Percentiles rank a stretch among this genome's conserved stretches.
These are phyloP conservation scores for Metschnikowia koreensis DNA, from an alignment of 805 yeast species.

Conservation along the genomic window DNA sequence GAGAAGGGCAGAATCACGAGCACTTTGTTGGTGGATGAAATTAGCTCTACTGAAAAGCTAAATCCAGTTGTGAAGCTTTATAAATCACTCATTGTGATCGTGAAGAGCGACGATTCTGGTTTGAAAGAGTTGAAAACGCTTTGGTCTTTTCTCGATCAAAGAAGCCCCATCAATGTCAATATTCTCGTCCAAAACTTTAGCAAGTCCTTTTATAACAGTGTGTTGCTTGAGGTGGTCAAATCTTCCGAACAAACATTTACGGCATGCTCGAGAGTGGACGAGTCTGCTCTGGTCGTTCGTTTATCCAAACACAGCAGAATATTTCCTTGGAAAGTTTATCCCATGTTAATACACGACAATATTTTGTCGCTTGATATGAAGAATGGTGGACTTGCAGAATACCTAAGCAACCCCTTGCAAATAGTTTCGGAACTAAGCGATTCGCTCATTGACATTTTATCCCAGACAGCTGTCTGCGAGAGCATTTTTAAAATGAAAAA, in stretches of 20 bases:
- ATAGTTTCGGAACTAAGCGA: conserved; percentile 49
- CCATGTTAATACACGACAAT: conserved; percentile 39
- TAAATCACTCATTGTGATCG: conserved; percentile 9
- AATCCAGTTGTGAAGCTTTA: not conserved
- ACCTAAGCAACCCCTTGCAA: conserved; percentile 44
- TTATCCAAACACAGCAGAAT: conserved; percentile 43
- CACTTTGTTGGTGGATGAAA: conserved; percentile 14
- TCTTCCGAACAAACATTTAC: conserved; percentile 18
- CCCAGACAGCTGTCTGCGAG: conserved; percentile 27
- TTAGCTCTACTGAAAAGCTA: conserved; percentile 3
- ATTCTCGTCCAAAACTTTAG: conserved; percentile 37
- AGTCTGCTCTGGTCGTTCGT: conserved; percentile 14
- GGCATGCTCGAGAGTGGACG: conserved; percentile 9
- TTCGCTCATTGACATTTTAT: conserved; percentile 46
- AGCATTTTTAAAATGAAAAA: conserved; percentile 48
- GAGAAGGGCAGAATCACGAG: conserved; percentile 44
- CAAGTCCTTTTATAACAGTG: conserved; percentile 30
- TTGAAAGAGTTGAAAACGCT: conserved; percentile 7
- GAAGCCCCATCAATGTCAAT: conserved; percentile 17
- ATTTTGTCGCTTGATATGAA: conserved; percentile 42
- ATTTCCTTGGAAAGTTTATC: conserved; percentile 44
- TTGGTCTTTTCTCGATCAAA: conserved; percentile 8
- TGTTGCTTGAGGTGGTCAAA: conserved; percentile 25
- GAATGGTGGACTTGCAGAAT: conserved; percentile 39
- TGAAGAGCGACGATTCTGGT: conserved; percentile 6